Conservation (phyloP, 1,284 basidiomycete genomes). For the Sutorius eximius region DNA sequence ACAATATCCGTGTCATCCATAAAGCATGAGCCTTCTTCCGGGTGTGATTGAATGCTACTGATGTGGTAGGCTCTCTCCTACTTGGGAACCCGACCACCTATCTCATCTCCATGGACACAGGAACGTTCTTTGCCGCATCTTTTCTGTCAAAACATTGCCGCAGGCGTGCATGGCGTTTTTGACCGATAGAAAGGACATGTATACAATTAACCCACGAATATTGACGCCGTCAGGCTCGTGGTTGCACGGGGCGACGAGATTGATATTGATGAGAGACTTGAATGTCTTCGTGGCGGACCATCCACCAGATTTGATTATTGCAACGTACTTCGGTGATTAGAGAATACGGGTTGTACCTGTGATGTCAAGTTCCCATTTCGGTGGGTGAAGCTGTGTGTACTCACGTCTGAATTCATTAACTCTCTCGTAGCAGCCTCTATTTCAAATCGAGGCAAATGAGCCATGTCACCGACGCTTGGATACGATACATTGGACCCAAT, state of each 20-base stretch:
- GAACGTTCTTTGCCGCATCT: background rate
- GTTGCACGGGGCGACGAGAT: background rate
- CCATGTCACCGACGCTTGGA: background rate
- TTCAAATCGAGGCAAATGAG: background rate
- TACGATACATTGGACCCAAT: background rate
- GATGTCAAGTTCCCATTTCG: constrained; percentile 8
- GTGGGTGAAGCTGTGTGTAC: background rate
- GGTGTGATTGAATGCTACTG: background rate
- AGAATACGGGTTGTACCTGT: background rate
- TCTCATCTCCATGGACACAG: background rate
- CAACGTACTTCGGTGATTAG: background rate
- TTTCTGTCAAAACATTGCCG: background rate
- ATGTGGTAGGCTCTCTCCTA: background rate
- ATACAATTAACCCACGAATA: constrained; percentile 3
- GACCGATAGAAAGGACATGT: background rate
- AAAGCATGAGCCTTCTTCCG: constrained; percentile 25
- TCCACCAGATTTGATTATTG: background rate
- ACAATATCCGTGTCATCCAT: constrained; percentile 69
- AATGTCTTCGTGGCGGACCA: background rate
- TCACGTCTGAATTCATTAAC: background rate
- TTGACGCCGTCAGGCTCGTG: background rate
- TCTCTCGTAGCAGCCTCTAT: background rate
- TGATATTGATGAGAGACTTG: constrained; percentile 1
- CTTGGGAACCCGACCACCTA: background rate
- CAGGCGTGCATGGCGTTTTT: background rate